Evolutionary conservation across 2,329 filamentous ascomycete species (phyloP).

Genomic region (Arthrobotrys iridis): DNA sequence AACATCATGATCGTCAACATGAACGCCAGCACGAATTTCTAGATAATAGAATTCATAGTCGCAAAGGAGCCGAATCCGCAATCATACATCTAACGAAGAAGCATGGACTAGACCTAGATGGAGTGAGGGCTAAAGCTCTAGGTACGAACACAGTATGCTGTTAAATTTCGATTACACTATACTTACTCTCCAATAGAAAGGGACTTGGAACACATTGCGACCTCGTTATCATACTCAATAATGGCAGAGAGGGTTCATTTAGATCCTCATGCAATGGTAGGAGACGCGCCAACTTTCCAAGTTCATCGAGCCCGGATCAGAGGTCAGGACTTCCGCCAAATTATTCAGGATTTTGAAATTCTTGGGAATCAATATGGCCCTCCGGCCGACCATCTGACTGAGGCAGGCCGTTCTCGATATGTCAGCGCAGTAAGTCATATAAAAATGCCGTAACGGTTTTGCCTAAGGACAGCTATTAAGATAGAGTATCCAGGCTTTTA

Average conservation of each 20-base stretch:
- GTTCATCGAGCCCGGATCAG: slow-evolving; percentile 44
- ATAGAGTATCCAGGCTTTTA: slow-evolving; percentile 26
- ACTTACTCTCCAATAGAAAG: slow-evolving; percentile 20
- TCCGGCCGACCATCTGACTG: slow-evolving; percentile 39
- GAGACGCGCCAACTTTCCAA: slow-evolving; percentile 47
- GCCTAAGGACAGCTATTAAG: neutral
- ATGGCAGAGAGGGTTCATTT: slow-evolving; percentile 51
- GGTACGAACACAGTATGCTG: neutral
- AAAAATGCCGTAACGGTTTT: neutral
- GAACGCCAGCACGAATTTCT: slow-evolving; percentile 30
- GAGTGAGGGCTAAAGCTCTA: slow-evolving; percentile 39
- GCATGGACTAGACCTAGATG: slow-evolving; percentile 48
- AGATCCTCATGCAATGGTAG: slow-evolving; percentile 49
- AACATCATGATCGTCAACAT: slow-evolving; percentile 2
- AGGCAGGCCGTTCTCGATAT: slow-evolving; percentile 41
- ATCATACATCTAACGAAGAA: slow-evolving; percentile 50
- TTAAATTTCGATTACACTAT: neutral
- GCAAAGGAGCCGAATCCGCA: slow-evolving; percentile 42
- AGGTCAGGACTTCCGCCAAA: slow-evolving; percentile 26
- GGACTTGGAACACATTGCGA: slow-evolving; percentile 46
- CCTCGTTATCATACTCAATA: slow-evolving; percentile 45
- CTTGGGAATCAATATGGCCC: slow-evolving; percentile 49
- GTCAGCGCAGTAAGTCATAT: slow-evolving; percentile 27
- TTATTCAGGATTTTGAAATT: slow-evolving; percentile 48
- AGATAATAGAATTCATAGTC: slow-evolving; percentile 29